Conservation (phyloP, 306 rosid species). For the Sicyos edulis region DNA sequence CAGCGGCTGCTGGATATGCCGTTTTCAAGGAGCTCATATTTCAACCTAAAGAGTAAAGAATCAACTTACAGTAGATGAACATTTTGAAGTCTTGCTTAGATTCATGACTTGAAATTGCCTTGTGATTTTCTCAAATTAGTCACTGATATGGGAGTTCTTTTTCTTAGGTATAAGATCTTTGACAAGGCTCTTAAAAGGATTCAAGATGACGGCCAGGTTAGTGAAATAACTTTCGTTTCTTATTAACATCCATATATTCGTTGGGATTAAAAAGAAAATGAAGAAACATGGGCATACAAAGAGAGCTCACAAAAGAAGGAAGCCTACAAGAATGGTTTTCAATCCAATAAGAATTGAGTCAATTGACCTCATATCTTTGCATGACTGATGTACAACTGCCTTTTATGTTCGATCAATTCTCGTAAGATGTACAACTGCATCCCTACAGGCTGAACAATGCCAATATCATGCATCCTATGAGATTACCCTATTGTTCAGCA, state of each 20-base stretch:
- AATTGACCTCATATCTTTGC: too few relatives aligned
- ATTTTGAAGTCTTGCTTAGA: constrained; percentile 4
- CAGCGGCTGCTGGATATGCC: constrained; percentile 80
- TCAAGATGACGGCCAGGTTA: constrained; percentile 81
- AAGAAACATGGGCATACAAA: too few relatives aligned
- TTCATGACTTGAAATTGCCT: not conserved
- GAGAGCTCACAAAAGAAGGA: too few relatives aligned
- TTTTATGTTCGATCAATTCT: not conserved
- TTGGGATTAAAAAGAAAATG: too few relatives aligned
- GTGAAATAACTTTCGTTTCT: constrained; percentile 15
- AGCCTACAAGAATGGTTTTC: too few relatives aligned
- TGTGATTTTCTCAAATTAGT: not conserved
- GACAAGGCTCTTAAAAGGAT: constrained; percentile 75
- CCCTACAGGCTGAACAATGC: not conserved
- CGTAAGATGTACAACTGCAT: not conserved
- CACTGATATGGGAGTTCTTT: not conserved
- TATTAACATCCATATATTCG: too few relatives aligned
- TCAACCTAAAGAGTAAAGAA: constrained; percentile 82
- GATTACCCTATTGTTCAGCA: not conserved
- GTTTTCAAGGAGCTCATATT: constrained; percentile 93
- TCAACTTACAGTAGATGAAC: constrained; percentile 14
- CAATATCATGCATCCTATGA: not conserved
- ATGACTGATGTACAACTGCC: too few relatives aligned
- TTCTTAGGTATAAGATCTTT: constrained; percentile 73
- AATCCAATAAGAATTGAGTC: too few relatives aligned